phyloP scores from a whole-genome alignment of 257 asterid genomes.

The Haberlea rhodopensis region DNA sequence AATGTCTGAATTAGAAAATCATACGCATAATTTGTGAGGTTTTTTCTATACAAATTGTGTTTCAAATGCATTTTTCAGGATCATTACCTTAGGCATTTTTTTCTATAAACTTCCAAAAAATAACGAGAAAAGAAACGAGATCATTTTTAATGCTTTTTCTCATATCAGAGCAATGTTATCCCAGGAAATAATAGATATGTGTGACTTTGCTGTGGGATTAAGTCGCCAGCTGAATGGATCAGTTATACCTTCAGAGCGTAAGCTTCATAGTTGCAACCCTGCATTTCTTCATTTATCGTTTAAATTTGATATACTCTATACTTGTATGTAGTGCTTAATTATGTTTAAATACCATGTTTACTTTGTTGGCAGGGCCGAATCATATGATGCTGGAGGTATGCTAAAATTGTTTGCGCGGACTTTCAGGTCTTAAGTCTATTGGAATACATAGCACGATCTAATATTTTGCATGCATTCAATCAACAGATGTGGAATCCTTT shows the following conservation, averaged over 20 bases:
- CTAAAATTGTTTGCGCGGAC: constrained; percentile 26
- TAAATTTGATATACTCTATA: neutral
- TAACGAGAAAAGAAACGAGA: constrained; percentile 11
- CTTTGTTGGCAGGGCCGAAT: constrained; percentile 73
- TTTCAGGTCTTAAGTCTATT: constrained; percentile 4
- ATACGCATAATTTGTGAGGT: neutral
- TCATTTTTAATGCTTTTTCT: constrained; percentile 14
- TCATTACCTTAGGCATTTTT: constrained; percentile 4
- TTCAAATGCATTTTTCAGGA: constrained; percentile 10
- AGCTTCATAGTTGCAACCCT: constrained; percentile 31
- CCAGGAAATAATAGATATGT: constrained; percentile 98
- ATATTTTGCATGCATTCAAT: constrained; percentile 23
- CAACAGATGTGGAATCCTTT: constrained; percentile 98
- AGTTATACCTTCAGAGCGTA: constrained; percentile 96
- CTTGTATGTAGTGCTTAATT: constrained; percentile 7
- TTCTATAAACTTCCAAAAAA: neutral
- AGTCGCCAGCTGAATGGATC: constrained; percentile 99
- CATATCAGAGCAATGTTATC: constrained; percentile 27
- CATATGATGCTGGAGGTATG: constrained; percentile 98
- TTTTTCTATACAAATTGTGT: neutral
- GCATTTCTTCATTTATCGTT: constrained; percentile 7
- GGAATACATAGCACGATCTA: constrained; percentile 13
- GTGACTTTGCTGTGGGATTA: constrained; percentile 98
- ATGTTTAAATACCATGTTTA: constrained; percentile 18
- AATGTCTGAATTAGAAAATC: neutral